Conservation (phyloP, 169 alveolate genomes). For the Plasmodium yoelii region DNA sequence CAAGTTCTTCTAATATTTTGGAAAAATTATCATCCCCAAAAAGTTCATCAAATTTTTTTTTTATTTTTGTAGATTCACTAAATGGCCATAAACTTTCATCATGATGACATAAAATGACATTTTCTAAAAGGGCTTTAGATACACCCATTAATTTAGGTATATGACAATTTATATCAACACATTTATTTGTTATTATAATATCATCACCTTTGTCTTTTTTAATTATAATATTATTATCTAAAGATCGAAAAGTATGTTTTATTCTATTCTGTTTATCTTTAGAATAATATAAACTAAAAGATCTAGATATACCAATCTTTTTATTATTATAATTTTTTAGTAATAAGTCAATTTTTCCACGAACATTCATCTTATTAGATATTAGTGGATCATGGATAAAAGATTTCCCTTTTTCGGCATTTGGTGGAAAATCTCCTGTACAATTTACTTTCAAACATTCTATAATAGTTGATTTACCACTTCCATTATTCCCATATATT, state of each 20-base stretch:
- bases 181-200: constrained; percentile 82
- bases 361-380: constrained; percentile 89
- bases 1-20: constrained; percentile 77
- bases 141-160: constrained; percentile 96
- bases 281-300: constrained; percentile 86
- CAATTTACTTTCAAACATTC: constrained; percentile 96
- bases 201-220: constrained; percentile 72
- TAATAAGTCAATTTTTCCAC: constrained; percentile 90
- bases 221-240: constrained; percentile 33
- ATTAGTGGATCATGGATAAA: constrained; percentile 95
- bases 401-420: constrained; percentile 94
- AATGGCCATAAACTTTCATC: constrained; percentile 98
- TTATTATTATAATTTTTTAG: constrained; percentile 81
- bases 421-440: constrained; percentile 98
- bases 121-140: constrained; percentile 94
- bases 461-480: constrained; percentile 98
- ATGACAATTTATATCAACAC: constrained; percentile 93
- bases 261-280: constrained; percentile 79
- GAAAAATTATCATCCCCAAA: constrained; percentile 90
- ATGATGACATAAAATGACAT: constrained; percentile 98
- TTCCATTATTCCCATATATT: constrained; percentile 98
- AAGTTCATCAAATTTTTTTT: constrained; percentile 97
- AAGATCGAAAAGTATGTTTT: constrained; percentile 83
- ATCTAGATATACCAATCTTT: constrained; percentile 83
- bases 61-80: constrained; percentile 93